Conservation (phyloP, 345 rosid genomes). For the Rubroshorea leprosula region DNA sequence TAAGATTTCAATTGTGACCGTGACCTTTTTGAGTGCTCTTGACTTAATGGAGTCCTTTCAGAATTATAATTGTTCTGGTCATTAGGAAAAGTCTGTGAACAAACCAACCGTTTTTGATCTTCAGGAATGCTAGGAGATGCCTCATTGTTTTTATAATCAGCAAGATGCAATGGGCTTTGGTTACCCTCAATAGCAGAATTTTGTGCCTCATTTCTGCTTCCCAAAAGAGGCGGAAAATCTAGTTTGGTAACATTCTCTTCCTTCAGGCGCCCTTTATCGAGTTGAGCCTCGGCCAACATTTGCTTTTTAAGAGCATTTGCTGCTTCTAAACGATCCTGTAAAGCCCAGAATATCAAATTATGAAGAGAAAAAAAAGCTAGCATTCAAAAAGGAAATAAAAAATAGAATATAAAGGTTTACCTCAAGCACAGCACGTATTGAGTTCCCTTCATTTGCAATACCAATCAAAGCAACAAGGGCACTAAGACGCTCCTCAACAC, state of each 20-base stretch:
- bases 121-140: conserved; percentile 49
- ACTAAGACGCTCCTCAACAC: conserved; percentile 91
- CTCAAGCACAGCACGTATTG: conserved; percentile 87
- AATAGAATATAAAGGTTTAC: conserved; percentile 29
- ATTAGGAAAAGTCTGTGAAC: conserved; percentile 42
- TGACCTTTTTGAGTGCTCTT: conserved; percentile 61
- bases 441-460: conserved; percentile 90
- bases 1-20: conserved; percentile 87
- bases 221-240: conserved; percentile 42
- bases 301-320: conserved; percentile 96
- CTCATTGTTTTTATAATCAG: conserved; percentile 34
- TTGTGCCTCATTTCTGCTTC: conserved; percentile 50
- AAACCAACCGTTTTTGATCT: conserved; percentile 43
- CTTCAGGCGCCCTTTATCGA: conserved; percentile 78
- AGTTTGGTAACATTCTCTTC: conserved; percentile 53
- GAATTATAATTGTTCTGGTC: conserved; percentile 30
- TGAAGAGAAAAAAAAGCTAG: conserved; percentile 1
- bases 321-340: conserved; percentile 95
- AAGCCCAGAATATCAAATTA: conserved; percentile 19
- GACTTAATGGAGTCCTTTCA: conserved; percentile 40
- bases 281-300: conserved; percentile 96
- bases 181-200: conserved; percentile 32
- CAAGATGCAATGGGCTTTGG: conserved; percentile 41
- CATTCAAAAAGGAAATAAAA: conserved; percentile 4
- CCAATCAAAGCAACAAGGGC: conserved; percentile 82